A percentile compares a stretch with the other conserved stretches of the same genome.
phyloP scores from a whole-genome alignment of 345 rosid genomes.

The Streptanthus diversifolius region DNA sequence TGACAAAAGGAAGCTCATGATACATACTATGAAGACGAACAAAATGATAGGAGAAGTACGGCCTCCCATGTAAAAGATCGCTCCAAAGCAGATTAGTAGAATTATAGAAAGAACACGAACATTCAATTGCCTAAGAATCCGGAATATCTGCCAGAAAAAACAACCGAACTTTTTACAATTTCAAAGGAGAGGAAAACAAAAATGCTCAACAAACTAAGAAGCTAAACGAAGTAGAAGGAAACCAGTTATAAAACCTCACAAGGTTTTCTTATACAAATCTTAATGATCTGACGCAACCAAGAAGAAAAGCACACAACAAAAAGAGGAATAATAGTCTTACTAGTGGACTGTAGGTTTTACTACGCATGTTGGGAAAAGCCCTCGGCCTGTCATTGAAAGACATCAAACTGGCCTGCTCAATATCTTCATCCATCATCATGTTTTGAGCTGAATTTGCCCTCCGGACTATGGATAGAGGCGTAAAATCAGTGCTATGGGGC shows the following conservation, averaged over 20 bases:
- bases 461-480: slow-evolving; percentile 35
- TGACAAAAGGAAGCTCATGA: slow-evolving; percentile 71
- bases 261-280: background rate
- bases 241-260: background rate
- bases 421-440: slow-evolving; percentile 86
- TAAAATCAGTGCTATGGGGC: slow-evolving; percentile 35
- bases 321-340: slow-evolving; percentile 33
- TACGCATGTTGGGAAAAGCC: slow-evolving; percentile 87
- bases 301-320: background rate
- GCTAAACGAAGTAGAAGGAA: background rate
- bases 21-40: slow-evolving; percentile 86
- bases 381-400: slow-evolving; percentile 75
- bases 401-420: slow-evolving; percentile 74
- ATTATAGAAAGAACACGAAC: slow-evolving; percentile 68
- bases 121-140: slow-evolving; percentile 72
- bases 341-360: slow-evolving; percentile 68
- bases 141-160: slow-evolving; percentile 61
- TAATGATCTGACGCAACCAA: background rate
- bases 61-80: slow-evolving; percentile 79
- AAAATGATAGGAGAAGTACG: slow-evolving; percentile 87
- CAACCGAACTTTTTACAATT: background rate
- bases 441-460: slow-evolving; percentile 51
- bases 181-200: background rate
- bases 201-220: background rate
- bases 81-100: slow-evolving; percentile 69